Base-by-base conservation (phyloP, 164 flowering plant genomes). In the Pachysandra terminalis region DNA sequence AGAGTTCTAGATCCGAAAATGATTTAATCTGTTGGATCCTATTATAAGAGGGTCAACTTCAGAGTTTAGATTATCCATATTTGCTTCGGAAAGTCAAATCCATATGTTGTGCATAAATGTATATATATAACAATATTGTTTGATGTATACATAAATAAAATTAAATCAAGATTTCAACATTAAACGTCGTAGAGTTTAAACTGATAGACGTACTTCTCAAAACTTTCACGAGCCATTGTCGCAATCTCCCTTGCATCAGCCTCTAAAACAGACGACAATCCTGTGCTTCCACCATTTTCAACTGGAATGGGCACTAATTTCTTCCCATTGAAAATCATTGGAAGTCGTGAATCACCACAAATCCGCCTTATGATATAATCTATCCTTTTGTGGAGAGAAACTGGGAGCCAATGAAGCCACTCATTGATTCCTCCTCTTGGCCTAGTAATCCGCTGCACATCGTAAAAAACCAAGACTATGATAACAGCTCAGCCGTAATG, bases 321-420 rank as follows among this genome's bases (percentile, higher is more conserved):
- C 59, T 69, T 69, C 67, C 80, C 75, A 67, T 74, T 71, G 22
- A 70, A 17, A 40, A 74, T 66, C 9, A 70, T 19, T 28, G 61
- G 56, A 66, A 74, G 74, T 23, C 57, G 71, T 17, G 87, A 81
- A 72, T 84, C 77, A 65, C 83, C 78, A 75, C 73, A 80, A 27
- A 94, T 70, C 74, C 64, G 81, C 74, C 83, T 83, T 15, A 89
- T 27, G 52, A 95, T 40, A 64, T 70, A 80, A 68, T 85, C 73
- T 41, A 92, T 64, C 66, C 61, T 80, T 64, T 86, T 84, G 77
- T 91, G 98, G 22, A 88, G 59, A 53, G 88, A 83, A 68, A 94
- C 87, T 9, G 98, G 97, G 35, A 94, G 86, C 98, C 98, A 91
- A 32, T 80, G 90, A 15, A 94, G 87, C 88, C 89, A 86, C 41